Percentiles rank a stretch among this genome's conserved stretches.
Evolutionary conservation across 2,329 filamentous ascomycete genomes (phyloP).

Genomic region (Anisogramma anomala): DNA sequence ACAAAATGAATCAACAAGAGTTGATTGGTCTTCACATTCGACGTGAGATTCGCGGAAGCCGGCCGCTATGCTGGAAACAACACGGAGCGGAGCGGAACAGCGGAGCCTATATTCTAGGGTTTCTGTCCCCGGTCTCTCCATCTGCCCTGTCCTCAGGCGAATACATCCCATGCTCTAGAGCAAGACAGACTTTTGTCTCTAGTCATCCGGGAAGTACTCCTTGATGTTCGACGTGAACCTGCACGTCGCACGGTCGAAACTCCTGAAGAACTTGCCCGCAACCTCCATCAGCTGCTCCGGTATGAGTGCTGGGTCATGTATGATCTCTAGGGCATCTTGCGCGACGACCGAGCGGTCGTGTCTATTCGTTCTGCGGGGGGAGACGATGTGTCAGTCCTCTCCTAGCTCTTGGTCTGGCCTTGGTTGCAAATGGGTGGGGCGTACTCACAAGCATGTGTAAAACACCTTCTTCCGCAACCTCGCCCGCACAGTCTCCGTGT

Average conservation of each 20-base stretch:
- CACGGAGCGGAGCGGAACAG: no score
- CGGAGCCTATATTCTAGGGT: no score
- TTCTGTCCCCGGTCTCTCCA: no score
- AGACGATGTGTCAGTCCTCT: conserved; percentile 25
- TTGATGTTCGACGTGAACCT: conserved; percentile 70
- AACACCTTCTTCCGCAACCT: conserved; percentile 57
- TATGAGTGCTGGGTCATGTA: conserved; percentile 36
- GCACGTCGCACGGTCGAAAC: conserved; percentile 57
- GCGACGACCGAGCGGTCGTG: conserved; percentile 60
- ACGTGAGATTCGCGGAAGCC: no score
- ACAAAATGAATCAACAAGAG: no score
- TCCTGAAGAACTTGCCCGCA: conserved; percentile 79
- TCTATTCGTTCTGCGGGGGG: conserved; percentile 36
- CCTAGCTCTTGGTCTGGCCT: no score
- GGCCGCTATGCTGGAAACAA: no score
- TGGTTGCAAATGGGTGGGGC: not conserved
- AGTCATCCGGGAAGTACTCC: conserved; percentile 84
- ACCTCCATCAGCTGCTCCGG: conserved; percentile 49
- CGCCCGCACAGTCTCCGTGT: conserved; percentile 32
- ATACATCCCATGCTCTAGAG: no score
- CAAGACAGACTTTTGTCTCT: no score
- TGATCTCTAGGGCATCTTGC: conserved; percentile 66
- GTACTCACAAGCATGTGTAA: conserved; percentile 75
- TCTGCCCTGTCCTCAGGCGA: no score
- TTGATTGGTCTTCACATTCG: no score